A percentile compares a stretch with the other conserved stretches of the same genome.
Evolutionary conservation across 371 early-diverging fungal genomes (phyloP).

Genomic region (Mucor velutinosus): DNA sequence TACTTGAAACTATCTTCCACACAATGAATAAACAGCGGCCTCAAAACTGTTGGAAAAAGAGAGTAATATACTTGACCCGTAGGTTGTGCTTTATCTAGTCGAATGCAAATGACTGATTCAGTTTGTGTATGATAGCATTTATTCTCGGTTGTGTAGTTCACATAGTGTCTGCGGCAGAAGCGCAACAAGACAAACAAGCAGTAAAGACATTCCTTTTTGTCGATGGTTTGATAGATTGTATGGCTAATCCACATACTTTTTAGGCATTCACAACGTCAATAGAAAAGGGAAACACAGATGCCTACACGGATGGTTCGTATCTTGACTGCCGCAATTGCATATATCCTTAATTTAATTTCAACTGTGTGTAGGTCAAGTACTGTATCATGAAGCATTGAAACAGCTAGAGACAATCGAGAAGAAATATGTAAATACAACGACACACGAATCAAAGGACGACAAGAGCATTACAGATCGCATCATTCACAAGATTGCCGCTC

Average conservation of each 20-base stretch:
- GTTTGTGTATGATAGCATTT: constrained; percentile 1
- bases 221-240: neutral
- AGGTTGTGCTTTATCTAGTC: neutral
- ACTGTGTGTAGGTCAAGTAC: constrained; percentile 23
- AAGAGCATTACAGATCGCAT: constrained; percentile 9
- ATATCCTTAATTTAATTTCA: neutral
- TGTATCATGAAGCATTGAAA: constrained; percentile 35
- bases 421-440: neutral
- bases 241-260: neutral
- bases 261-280: constrained; percentile 14
- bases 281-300: constrained; percentile 4
- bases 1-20: neutral
- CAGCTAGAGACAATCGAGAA: constrained; percentile 27
- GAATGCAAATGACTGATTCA: neutral
- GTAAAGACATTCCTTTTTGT: neutral
- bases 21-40: neutral
- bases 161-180: constrained; percentile 5
- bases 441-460: neutral
- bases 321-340: neutral
- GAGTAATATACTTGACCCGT: constrained; percentile 14
- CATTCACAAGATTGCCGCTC: neutral
- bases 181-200: neutral
- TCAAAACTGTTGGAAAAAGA: constrained; percentile 14
- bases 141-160: constrained; percentile 13
- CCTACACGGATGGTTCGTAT: constrained; percentile 13